Base-by-base conservation (phyloP, 495 filamentous ascomycete genomes). In the Collariella sp. region DNA sequence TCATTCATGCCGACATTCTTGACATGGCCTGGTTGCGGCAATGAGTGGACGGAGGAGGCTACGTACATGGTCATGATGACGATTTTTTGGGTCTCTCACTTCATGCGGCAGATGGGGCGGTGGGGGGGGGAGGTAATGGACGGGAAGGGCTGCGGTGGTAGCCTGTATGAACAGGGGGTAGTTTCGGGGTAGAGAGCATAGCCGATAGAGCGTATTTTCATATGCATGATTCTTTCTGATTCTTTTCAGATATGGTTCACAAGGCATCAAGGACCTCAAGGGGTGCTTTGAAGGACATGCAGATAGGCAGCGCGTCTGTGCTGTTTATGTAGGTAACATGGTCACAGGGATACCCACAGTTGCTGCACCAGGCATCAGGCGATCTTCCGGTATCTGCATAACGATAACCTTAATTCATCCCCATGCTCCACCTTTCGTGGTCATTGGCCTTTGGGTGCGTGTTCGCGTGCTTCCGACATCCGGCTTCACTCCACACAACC, bases 381-480 rank as follows among this genome's bases (percentile, higher is more conserved):
- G 26, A 9, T 31, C 9, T 9, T 9, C 26, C 26, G 26, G 26
- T 31, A 31, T 31, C n/a, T 16, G 9, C 40, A 31, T 57, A 60
- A 57, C 61, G 59, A 62, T 58, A 58, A 61, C 42, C 55, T 55
- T 53, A 55, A 52, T 52, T 44, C 16, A 2, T 44, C 53, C 23
- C 0, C 34, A n/a, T 33, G 35, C 50, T 54, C 50, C 56, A 58
- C 49, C 44, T 43, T 29, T 12, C 56, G 43, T 36, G 50, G 18
- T 5, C n/a, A 13, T 9, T 20, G 4, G 15, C 5, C 4, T 38
- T 38, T 13, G 35, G 3, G 3, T 7, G 35, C n/a, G n/a, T 5
- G 7, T 4, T 19, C 39, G 7, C n/a, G 39, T 41, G 39, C 39
- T 7, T 20, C 9, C 45, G 26, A 47, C 23, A 16, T n/a, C 44